Percentiles rank a stretch among this genome's conserved stretches.
phyloP scores from a whole-genome alignment of 164 flowering plant species.

The Cinnamomum micranthum region DNA sequence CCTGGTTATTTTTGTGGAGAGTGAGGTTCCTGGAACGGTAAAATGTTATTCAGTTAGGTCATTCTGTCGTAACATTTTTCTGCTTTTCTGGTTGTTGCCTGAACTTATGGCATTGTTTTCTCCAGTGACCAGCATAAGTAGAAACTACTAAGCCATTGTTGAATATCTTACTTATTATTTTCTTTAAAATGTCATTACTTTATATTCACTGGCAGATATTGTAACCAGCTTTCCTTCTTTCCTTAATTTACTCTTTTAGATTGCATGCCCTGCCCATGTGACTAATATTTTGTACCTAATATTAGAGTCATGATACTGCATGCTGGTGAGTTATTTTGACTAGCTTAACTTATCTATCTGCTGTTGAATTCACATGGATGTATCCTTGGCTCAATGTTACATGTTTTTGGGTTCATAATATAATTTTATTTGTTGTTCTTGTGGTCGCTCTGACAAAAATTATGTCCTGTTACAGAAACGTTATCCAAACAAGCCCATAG shows the following conservation, averaged over 20 bases:
- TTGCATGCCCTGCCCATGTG: background rate
- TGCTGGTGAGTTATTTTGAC: background rate
- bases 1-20: no score
- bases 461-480: conserved; percentile 48
- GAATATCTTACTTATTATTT: no score
- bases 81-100: no score
- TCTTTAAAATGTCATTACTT: no score
- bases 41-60: no score
- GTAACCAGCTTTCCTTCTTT: background rate
- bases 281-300: background rate
- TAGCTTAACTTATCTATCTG: background rate
- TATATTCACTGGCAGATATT: background rate
- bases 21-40: no score
- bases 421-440: background rate
- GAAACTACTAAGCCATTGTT: no score
- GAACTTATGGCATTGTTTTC: no score
- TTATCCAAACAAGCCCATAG: conserved; percentile 71
- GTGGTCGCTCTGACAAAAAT: background rate
- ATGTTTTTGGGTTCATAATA: background rate
- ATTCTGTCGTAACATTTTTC: no score
- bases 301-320: background rate
- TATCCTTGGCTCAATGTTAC: background rate
- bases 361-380: background rate
- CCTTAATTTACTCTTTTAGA: background rate
- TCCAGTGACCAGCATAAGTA: no score